Conservation (phyloP, 768 basidiomycete species). For the Gloeostereum incarnatum region DNA sequence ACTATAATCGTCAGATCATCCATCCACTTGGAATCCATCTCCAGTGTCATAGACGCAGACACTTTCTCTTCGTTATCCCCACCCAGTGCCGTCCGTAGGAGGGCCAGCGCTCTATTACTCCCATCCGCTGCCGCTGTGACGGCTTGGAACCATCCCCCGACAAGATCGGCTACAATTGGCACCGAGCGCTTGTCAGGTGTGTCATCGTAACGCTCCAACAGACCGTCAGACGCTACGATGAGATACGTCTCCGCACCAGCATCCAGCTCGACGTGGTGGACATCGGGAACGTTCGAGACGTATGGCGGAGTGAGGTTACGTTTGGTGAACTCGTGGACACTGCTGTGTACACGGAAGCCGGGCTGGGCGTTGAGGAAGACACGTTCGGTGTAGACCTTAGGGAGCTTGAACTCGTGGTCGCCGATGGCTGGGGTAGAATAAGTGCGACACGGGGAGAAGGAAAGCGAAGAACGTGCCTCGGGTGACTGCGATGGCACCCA, state of each 20-base stretch:
- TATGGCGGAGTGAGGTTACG: conserved; percentile 47
- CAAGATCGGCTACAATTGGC: not conserved
- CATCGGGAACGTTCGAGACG: conserved; percentile 32
- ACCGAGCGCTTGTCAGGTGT: not conserved
- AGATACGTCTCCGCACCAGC: conserved; percentile 21
- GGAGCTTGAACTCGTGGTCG: conserved; percentile 46
- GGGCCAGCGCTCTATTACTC: conserved; percentile 23
- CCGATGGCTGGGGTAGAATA: conserved; percentile 32
- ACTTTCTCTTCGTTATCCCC: conserved; percentile 25
- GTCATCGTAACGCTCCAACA: conserved; percentile 34
- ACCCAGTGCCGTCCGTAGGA: conserved; percentile 36
- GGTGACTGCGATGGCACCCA: conserved; percentile 49
- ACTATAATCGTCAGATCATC: conserved; percentile 50
- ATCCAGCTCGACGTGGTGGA: conserved; percentile 27
- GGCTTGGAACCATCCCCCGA: not conserved
- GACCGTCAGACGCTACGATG: conserved; percentile 44
- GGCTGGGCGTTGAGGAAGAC: conserved; percentile 33
- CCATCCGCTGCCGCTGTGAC: conserved; percentile 9
- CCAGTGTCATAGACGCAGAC: conserved; percentile 37
- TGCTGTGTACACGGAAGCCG: conserved; percentile 23
- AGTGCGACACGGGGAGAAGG: not conserved
- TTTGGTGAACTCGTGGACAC: conserved; percentile 30
- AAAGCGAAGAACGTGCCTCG: conserved; percentile 28
- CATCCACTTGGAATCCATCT: conserved; percentile 41
- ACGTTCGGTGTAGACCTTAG: conserved; percentile 32